phyloP scores from a whole-genome alignment of 257 asterid species.

The Nicotiana obtusifolia region DNA sequence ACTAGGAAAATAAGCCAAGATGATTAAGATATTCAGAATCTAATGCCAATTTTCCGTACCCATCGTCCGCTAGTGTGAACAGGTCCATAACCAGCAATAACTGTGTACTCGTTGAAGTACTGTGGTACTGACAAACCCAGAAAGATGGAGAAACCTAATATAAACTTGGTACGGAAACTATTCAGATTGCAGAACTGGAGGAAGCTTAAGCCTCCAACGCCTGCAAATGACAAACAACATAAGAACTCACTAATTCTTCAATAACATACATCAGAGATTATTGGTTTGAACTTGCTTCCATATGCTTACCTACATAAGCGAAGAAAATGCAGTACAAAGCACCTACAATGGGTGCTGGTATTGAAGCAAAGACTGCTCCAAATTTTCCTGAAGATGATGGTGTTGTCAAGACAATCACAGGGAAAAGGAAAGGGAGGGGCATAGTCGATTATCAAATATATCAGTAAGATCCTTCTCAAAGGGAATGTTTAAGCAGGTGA shows the following conservation, averaged over 20 bases:
- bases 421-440: not conserved
- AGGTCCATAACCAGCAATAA: conserved; percentile 65
- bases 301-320: conserved; percentile 73
- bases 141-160: conserved; percentile 76
- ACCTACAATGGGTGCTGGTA: conserved; percentile 84
- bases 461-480: not conserved
- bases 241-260: not conserved
- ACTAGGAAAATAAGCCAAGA: not conserved
- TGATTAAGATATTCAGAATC: not conserved
- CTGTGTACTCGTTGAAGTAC: conserved; percentile 88
- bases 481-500: not conserved
- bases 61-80: conserved; percentile 80
- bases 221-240: conserved; percentile 22
- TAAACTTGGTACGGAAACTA: conserved; percentile 78
- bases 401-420: not conserved
- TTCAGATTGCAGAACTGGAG: conserved; percentile 96
- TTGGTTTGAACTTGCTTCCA: not conserved
- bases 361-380: conserved; percentile 92
- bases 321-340: conserved; percentile 86
- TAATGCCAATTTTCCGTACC: conserved; percentile 40
- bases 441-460: not conserved
- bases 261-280: not conserved
- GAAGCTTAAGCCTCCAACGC: conserved; percentile 64
- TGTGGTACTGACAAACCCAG: conserved; percentile 87
- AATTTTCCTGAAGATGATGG: conserved; percentile 55